Base-by-base conservation (phyloP, 306 rosid genomes). In the Castanea sativa region DNA sequence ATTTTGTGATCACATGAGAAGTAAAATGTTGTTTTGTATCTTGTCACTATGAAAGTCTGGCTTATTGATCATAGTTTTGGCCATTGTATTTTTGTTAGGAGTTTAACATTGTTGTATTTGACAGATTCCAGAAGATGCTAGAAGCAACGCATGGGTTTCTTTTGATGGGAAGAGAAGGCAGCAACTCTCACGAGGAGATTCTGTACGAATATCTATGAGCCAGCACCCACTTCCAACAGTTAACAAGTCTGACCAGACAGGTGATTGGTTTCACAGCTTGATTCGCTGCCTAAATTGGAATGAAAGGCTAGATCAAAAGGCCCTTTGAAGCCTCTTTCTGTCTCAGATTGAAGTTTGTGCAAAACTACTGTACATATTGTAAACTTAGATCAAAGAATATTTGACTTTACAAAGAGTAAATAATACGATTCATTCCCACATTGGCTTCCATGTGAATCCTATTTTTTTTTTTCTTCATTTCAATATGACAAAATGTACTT, bases 281-380 rank as follows among this genome's bases (percentile, higher is more conserved):
- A 93, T 95, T 82, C 97, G 98, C 70, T 95, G 99, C 96, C 87
- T 95, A 79, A 95, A 93, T 82, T 95, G 99, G 99, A 95, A 95
- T 41, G 99, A 93, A 83, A 93, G 99, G 82, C 94, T 90, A 71
- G 99, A 95, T 75, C 99, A 95, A 59, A 95, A 88, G 97, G 99
- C 99, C 78, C 85, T 93, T 55, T 93, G 85, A 89, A 80, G 80
- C 78, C 74, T 69, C 53, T 49, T 55, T 33, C 63, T 64, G 21
- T 57, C 60, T 35, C 59, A 57, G 83, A 38, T 38, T 49, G 68
- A 75, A 70, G 78, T 69, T 57, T 58, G 27, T 89, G 87, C 85
- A 85, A 67, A 67, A 85, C 73, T 78, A 74, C 72, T 89, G 94
- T 89, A 87, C 82, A 90, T 64, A 81, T 10, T 82, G 74, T 76